phyloP scores from a whole-genome alignment of 805 yeast species.

The Starmerella floris region DNA sequence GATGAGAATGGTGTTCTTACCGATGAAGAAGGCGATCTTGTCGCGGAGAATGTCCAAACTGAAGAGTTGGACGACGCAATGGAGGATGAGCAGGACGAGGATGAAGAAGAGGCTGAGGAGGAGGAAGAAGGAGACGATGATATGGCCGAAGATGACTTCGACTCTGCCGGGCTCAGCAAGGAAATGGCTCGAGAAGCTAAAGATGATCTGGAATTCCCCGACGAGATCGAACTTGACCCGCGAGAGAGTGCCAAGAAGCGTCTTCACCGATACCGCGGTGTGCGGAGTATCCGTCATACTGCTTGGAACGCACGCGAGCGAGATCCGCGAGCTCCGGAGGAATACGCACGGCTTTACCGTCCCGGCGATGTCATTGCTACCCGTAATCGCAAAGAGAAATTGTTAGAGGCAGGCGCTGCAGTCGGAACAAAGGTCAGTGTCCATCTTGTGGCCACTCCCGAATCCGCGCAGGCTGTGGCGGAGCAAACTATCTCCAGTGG shows the following conservation, averaged over 20 bases:
- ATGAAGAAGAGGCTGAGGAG: conserved; percentile 43
- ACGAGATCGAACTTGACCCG: conserved; percentile 80
- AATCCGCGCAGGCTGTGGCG: background rate
- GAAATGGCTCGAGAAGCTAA: conserved; percentile 35
- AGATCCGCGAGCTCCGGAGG: conserved; percentile 62
- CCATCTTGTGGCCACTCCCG: conserved; percentile 29
- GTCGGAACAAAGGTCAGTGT: conserved; percentile 58
- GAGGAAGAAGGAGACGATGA: conserved; percentile 37
- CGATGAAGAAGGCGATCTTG: conserved; percentile 24
- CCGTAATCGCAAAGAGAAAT: conserved; percentile 52
- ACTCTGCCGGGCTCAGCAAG: conserved; percentile 46
- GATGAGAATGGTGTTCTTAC: conserved; percentile 22
- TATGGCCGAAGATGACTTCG: conserved; percentile 18
- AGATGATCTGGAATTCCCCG: conserved; percentile 89
- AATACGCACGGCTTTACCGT: conserved; percentile 63
- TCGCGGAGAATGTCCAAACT: background rate
- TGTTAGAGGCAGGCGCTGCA: conserved; percentile 29
- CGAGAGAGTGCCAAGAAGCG: conserved; percentile 60
- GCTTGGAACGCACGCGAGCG: conserved; percentile 79
- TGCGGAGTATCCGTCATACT: conserved; percentile 65
- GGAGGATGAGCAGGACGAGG: conserved; percentile 35
- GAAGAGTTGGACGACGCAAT: conserved; percentile 13
- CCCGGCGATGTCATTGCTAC: conserved; percentile 67
- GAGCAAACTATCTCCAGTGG: conserved; percentile 31
- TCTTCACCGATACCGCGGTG: conserved; percentile 69